phyloP scores from a whole-genome alignment of 768 basidiomycete genomes.

The Xanthoconium stramineum region DNA sequence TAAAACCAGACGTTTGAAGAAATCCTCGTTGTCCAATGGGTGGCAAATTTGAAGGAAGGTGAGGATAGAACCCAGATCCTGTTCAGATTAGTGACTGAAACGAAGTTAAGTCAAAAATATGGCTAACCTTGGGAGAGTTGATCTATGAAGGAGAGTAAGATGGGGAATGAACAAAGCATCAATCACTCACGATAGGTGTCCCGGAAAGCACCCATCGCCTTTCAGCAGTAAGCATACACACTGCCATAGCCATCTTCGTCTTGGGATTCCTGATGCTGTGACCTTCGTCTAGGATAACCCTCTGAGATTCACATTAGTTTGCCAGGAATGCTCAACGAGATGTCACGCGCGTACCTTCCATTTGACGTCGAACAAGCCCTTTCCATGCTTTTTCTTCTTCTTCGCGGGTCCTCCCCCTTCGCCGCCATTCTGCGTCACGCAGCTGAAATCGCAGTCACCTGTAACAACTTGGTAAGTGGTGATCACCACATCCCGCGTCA shows the following conservation, averaged over 20 bases:
- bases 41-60: conserved; percentile 83
- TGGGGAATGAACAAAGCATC: not conserved
- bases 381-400: conserved; percentile 59
- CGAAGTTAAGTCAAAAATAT: not conserved
- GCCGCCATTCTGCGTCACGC: conserved; percentile 2
- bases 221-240: conserved; percentile 59
- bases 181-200: conserved; percentile 77
- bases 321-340: not conserved
- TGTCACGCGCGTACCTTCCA: conserved; percentile 65
- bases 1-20: conserved; percentile 74
- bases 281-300: conserved; percentile 86
- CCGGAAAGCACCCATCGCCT: conserved; percentile 80
- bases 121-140: conserved; percentile 66
- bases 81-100: not conserved
- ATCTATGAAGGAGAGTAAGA: conserved; percentile 43
- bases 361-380: conserved; percentile 59
- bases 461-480: conserved; percentile 79
- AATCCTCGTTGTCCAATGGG: conserved; percentile 80
- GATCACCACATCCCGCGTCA: conserved; percentile 71
- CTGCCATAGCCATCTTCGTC: conserved; percentile 78
- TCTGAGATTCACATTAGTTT: conserved; percentile 34
- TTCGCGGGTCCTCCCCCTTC: conserved; percentile 31
- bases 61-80: conserved; percentile 87
- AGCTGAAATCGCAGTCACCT: conserved; percentile 43
- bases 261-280: conserved; percentile 83